phyloP scores from a whole-genome alignment of 768 basidiomycete species.

The Tulasnella sp. region DNA sequence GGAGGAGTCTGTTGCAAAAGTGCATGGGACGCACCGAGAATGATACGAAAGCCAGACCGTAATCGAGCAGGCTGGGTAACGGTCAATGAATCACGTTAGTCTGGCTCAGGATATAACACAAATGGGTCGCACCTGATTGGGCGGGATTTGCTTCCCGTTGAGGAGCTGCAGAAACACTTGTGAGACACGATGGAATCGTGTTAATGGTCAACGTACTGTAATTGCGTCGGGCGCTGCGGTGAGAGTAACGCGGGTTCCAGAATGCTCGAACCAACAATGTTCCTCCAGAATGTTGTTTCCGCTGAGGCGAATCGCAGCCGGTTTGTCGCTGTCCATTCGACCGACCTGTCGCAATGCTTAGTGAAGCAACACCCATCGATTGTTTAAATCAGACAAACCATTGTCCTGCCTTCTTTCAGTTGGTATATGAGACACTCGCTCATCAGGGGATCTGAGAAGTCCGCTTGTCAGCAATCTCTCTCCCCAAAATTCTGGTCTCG shows the following conservation, averaged over 20 bases:
- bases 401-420: constrained; percentile 72
- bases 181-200: background rate
- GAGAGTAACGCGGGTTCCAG: constrained; percentile 71
- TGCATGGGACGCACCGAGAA: constrained; percentile 52
- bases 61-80: constrained; percentile 57
- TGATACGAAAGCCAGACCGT: constrained; percentile 90
- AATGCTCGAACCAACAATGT: constrained; percentile 86
- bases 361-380: background rate
- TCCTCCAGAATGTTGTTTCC: constrained; percentile 86
- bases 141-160: constrained; percentile 79
- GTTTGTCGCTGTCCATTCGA: constrained; percentile 68
- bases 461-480: constrained; percentile 7
- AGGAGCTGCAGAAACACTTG: constrained; percentile 49
- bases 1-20: background rate
- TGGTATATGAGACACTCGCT: constrained; percentile 92
- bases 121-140: constrained; percentile 50
- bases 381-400: constrained; percentile 30
- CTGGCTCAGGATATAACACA: background rate
- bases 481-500: background rate
- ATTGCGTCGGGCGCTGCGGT: constrained; percentile 69
- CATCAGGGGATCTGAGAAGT: constrained; percentile 77
- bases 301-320: constrained; percentile 82
- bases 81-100: background rate
- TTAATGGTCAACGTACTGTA: constrained; percentile 43
- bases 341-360: constrained; percentile 48